phyloP scores from a whole-genome alignment of 225 moss, liverwort and hornwort genomes.

The Neckera pumila region DNA sequence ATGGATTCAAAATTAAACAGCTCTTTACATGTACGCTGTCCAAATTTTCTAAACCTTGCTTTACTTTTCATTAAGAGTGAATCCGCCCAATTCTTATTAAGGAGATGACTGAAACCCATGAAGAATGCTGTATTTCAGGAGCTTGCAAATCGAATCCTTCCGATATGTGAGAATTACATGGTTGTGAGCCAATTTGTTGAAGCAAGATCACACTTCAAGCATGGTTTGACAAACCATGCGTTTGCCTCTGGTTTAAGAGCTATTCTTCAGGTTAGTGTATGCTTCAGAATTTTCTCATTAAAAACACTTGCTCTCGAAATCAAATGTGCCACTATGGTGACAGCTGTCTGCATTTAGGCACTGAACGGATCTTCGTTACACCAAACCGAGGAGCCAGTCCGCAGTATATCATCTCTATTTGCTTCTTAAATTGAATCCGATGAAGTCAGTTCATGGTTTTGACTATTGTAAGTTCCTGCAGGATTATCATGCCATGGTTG shows the following conservation, averaged over 20 bases:
- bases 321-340: not conserved
- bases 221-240: constrained; percentile 90
- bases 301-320: not conserved
- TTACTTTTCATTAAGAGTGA: not conserved
- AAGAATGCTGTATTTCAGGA: constrained; percentile 45
- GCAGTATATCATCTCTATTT: not conserved
- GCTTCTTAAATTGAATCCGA: not conserved
- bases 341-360: not conserved
- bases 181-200: constrained; percentile 80
- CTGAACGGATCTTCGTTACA: not conserved
- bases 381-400: not conserved
- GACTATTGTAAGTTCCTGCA: constrained; percentile 13
- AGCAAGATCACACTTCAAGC: constrained; percentile 66
- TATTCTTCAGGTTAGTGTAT: constrained; percentile 58
- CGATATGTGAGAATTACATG: constrained; percentile 80
- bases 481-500: constrained; percentile 98
- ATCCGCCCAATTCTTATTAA: not conserved
- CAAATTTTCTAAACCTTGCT: not conserved
- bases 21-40: constrained; percentile 56
- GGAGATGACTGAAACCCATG: not conserved
- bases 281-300: not conserved
- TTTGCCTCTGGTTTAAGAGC: constrained; percentile 86
- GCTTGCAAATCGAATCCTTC: constrained; percentile 66
- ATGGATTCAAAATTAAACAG: constrained; percentile 72
- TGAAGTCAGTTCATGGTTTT: not conserved